A percentile compares a stretch with the other conserved stretches of the same genome.
phyloP scores from a whole-genome alignment of 2,329 filamentous ascomycete genomes.

The Chrysoporthe puriensis region DNA sequence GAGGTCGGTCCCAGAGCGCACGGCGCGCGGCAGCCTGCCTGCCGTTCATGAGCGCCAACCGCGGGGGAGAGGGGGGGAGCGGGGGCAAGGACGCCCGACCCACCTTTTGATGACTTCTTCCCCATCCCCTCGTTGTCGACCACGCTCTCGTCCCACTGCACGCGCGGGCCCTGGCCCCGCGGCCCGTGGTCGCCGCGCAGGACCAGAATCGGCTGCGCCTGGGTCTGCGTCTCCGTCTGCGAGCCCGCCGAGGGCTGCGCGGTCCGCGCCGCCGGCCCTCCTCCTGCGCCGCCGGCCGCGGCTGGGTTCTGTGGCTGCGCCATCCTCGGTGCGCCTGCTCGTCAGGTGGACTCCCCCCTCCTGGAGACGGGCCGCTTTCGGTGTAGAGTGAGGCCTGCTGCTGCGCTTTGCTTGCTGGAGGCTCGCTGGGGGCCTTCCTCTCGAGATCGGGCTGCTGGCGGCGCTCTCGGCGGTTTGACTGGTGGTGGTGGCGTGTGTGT shows the following conservation, averaged over 20 bases:
- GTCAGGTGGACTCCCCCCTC: background rate
- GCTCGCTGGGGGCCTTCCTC: background rate
- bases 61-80: background rate
- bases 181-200: constrained; percentile 51
- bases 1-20: too few species aligned
- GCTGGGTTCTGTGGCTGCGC: constrained; percentile 5
- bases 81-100: constrained; percentile 27
- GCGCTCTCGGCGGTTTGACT: too few species aligned
- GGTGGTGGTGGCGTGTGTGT: background rate
- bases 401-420: background rate
- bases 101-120: constrained; percentile 93
- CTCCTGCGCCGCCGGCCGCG: constrained; percentile 17
- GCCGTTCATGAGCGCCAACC: too few species aligned
- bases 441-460: background rate
- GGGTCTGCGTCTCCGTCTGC: constrained; percentile 21
- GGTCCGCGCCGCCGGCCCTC: constrained; percentile 13
- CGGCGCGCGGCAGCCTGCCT: too few species aligned
- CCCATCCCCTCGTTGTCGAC: constrained; percentile 95
- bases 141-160: constrained; percentile 92
- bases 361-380: background rate
- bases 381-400: background rate
- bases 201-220: constrained; percentile 48
- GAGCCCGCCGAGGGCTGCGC: constrained; percentile 22
- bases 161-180: constrained; percentile 57
- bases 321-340: background rate